phyloP scores from a whole-genome alignment of 768 basidiomycete species.

The Fomitopsis pulvina region DNA sequence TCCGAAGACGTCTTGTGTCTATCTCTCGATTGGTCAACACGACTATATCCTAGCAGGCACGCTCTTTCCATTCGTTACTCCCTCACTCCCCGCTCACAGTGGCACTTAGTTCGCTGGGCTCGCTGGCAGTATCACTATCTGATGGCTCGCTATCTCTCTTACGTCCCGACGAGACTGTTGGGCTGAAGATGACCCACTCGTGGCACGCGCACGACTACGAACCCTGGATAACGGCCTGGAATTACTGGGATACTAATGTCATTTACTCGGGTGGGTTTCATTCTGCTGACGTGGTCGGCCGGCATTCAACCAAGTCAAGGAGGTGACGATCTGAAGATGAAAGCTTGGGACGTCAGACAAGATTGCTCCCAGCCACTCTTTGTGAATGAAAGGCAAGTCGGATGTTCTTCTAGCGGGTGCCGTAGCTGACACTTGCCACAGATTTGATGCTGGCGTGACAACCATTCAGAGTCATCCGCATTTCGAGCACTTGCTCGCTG shows the following conservation, averaged over 20 bases:
- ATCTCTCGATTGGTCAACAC: conserved; percentile 90
- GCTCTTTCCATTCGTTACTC: conserved; percentile 6
- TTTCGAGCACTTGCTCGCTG: conserved; percentile 75
- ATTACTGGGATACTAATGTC: conserved; percentile 75
- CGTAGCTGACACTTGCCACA: conserved; percentile 29
- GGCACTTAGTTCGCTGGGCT: conserved; percentile 40
- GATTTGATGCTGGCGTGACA: conserved; percentile 92
- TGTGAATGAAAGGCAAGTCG: conserved; percentile 73
- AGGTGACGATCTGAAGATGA: conserved; percentile 87
- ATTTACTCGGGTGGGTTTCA: conserved; percentile 70
- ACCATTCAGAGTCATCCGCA: conserved; percentile 81
- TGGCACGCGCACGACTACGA: conserved; percentile 94
- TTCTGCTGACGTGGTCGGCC: not conserved
- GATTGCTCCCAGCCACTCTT: conserved; percentile 54
- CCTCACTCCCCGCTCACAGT: not conserved
- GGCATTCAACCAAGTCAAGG: conserved; percentile 40
- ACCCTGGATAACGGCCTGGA: conserved; percentile 90
- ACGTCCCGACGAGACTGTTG: conserved; percentile 36
- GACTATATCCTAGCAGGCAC: conserved; percentile 44
- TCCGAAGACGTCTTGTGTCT: conserved; percentile 66
- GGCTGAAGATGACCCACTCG: conserved; percentile 39
- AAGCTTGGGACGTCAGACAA: conserved; percentile 83
- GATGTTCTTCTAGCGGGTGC: too few relatives aligned
- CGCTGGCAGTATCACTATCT: conserved; percentile 77
- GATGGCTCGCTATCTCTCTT: conserved; percentile 68